Conservation (phyloP, 139 green algal species). For the Tetratostichococcus sp. region DNA sequence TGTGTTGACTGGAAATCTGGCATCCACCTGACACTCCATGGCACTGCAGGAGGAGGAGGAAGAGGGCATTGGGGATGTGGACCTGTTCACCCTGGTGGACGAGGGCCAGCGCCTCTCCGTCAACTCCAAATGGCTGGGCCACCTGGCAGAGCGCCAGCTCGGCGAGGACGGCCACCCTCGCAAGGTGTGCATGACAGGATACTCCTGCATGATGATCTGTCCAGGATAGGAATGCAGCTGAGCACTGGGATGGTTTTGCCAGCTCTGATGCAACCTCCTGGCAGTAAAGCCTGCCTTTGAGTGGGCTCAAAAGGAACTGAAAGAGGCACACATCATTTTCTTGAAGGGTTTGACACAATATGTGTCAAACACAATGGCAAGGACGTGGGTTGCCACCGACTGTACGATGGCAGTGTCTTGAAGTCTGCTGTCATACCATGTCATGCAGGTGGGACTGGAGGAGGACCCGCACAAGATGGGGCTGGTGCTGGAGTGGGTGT, state of each 20-base stretch:
- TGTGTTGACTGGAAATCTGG: no score
- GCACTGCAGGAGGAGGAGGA: conserved; percentile 45
- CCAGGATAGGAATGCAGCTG: no score
- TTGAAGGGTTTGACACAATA: no score
- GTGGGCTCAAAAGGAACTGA: no score
- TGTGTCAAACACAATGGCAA: not conserved
- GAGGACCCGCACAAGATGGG: conserved; percentile 62
- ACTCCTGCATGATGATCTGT: no score
- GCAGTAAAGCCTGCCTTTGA: no score
- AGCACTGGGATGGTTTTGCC: no score
- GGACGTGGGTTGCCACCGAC: no score
- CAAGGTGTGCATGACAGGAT: conserved; percentile 40
- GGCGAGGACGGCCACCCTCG: conserved; percentile 77
- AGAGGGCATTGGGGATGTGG: conserved; percentile 79
- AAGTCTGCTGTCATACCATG: not conserved
- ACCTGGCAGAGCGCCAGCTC: conserved; percentile 68
- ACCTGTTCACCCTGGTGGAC: conserved; percentile 69
- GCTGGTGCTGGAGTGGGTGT: conserved; percentile 87
- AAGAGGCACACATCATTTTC: no score
- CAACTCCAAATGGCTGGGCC: conserved; percentile 73
- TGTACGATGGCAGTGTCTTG: no score
- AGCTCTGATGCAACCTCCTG: no score
- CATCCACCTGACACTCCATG: no score
- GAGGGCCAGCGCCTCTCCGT: conserved; percentile 51
- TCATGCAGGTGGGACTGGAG: conserved; percentile 6